Evolutionary conservation across 1,139 yeast genomes (phyloP).

Genomic region (Candida sojae): DNA sequence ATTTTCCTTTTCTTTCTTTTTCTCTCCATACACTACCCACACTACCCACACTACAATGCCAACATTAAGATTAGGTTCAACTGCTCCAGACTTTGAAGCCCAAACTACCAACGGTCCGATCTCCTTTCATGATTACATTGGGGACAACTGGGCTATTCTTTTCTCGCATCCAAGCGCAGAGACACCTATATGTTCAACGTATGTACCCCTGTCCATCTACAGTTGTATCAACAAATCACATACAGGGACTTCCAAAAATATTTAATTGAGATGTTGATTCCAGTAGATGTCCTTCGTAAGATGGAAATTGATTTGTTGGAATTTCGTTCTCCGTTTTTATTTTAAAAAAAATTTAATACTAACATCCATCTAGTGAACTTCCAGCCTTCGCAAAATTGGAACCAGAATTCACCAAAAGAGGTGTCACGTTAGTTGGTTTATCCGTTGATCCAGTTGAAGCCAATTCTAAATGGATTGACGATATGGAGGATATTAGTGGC

Average conservation of each 20-base stretch:
- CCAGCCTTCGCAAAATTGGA: conserved; percentile 86
- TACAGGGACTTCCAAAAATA: too few relatives aligned
- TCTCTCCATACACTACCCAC: too few relatives aligned
- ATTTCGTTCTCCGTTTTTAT: too few relatives aligned
- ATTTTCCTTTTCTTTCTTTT: too few relatives aligned
- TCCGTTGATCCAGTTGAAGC: conserved; percentile 72
- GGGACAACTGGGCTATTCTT: conserved; percentile 74
- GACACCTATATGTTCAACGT: conserved; percentile 91
- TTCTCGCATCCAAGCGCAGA: conserved; percentile 88
- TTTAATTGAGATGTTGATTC: too few relatives aligned
- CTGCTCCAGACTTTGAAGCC: conserved; percentile 78
- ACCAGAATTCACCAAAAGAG: conserved; percentile 77
- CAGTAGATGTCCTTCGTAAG: too few relatives aligned
- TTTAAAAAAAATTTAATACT: too few relatives aligned
- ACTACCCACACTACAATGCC: conserved; percentile 3
- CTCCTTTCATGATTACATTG: conserved; percentile 74
- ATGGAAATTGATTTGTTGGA: too few relatives aligned
- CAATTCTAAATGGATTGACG: conserved; percentile 81
- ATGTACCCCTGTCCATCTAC: too few relatives aligned
- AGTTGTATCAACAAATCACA: too few relatives aligned
- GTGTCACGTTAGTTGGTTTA: conserved; percentile 75
- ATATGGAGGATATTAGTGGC: conserved; percentile 76
- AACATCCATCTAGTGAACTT: too few relatives aligned
- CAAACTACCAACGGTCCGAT: conserved; percentile 75
- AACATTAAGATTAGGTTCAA: conserved; percentile 55